Conservation (phyloP, 306 rosid species). For the Luffa aegyptiaca region DNA sequence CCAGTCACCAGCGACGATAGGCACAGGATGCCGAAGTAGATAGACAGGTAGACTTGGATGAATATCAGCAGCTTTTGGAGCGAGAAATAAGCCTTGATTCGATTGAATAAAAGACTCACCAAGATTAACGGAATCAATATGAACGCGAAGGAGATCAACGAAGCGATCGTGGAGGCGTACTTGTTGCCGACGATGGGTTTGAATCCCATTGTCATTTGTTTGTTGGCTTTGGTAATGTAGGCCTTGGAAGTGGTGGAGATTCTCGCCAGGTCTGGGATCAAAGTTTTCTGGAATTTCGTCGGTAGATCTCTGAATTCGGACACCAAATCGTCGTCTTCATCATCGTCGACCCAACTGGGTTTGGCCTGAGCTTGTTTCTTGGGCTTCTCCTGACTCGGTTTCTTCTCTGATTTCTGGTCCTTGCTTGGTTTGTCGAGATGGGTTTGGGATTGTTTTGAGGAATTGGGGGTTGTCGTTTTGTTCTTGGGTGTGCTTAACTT, state of each 20-base stretch:
- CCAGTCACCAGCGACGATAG: constrained; percentile 51
- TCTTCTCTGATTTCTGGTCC: constrained; percentile 15
- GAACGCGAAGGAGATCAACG: constrained; percentile 46
- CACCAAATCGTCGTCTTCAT: constrained; percentile 43
- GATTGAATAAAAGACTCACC: constrained; percentile 65
- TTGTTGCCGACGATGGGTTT: constrained; percentile 82
- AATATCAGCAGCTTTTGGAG: constrained; percentile 81
- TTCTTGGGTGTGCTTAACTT: constrained; percentile 34
- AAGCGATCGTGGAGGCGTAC: constrained; percentile 70
- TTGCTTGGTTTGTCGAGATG: neutral
- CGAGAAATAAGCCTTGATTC: constrained; percentile 81
- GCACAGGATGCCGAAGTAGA: constrained; percentile 75
- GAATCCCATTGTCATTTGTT: constrained; percentile 55
- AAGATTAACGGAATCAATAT: constrained; percentile 58
- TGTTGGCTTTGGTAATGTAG: constrained; percentile 60
- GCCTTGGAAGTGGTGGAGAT: constrained; percentile 65
- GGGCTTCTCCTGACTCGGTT: constrained; percentile 18
- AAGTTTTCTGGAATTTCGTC: constrained; percentile 38
- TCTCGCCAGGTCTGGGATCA: constrained; percentile 71
- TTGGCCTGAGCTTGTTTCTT: constrained; percentile 19
- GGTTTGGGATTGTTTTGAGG: constrained; percentile 25
- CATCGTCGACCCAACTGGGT: constrained; percentile 44
- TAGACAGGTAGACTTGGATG: constrained; percentile 77
- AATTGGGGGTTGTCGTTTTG: constrained; percentile 48
- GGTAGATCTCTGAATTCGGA: constrained; percentile 64